These are phyloP conservation scores for Tinospora cordifolia DNA, from an alignment of 164 flowering plant species.

Conservation along the genomic window DNA sequence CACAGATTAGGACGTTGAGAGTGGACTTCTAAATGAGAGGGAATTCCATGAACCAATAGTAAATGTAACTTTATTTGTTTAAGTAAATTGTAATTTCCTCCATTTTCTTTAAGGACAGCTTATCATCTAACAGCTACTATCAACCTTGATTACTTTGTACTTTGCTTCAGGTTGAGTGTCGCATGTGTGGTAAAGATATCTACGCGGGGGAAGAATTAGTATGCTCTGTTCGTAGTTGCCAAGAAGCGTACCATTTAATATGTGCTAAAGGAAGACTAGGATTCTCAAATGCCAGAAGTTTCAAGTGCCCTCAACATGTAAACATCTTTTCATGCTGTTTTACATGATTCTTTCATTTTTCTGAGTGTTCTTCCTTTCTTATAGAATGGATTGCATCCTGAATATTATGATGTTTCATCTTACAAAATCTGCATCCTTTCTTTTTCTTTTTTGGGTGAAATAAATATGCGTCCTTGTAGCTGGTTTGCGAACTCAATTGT, in stretches of 20 bases:
- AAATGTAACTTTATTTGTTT: too few species aligned
- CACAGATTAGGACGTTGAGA: too few species aligned
- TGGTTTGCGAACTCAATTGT: background rate
- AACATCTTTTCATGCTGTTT: slow-evolving; percentile 9
- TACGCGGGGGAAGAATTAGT: slow-evolving; percentile 47
- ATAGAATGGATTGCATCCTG: background rate
- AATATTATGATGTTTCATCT: background rate
- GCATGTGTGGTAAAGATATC: slow-evolving; percentile 41
- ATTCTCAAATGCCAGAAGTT: slow-evolving; percentile 32
- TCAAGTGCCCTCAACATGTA: slow-evolving; percentile 96
- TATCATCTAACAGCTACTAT: background rate
- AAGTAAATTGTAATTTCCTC: background rate
- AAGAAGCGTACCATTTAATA: slow-evolving; percentile 40
- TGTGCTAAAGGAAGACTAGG: slow-evolving; percentile 49
- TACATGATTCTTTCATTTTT: background rate
- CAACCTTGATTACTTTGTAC: background rate
- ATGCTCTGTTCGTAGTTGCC: slow-evolving; percentile 65
- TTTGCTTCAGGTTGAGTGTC: slow-evolving; percentile 62
- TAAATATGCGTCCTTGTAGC: background rate
- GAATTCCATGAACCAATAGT: too few species aligned
- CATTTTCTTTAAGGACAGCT: background rate
- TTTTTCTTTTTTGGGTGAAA: too few species aligned
- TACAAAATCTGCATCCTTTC: background rate
- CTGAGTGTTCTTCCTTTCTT: background rate
- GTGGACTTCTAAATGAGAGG: too few species aligned